A percentile compares a stretch with the other conserved stretches of the same genome.
These are phyloP conservation scores for Stachybotrys elegans DNA, from an alignment of 2,329 filamentous ascomycete genomes.

Conservation along the genomic window DNA sequence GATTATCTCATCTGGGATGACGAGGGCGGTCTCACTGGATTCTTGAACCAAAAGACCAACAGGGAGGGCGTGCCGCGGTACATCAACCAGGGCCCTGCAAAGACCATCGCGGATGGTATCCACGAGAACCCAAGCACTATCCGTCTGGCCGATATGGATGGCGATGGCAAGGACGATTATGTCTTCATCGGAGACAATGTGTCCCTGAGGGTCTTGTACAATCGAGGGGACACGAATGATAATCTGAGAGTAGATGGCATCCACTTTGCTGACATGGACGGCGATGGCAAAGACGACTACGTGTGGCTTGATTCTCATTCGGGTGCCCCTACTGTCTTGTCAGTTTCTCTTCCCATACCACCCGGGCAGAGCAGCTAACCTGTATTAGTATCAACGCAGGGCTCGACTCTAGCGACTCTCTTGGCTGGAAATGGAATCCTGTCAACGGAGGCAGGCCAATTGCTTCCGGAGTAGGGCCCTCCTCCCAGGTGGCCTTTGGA, in stretches of 20 bases:
- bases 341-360: no score
- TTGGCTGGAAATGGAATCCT: slow-evolving; percentile 6
- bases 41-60: slow-evolving; percentile 10
- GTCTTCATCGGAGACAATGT: slow-evolving; percentile 7
- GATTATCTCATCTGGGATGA: slow-evolving; percentile 14
- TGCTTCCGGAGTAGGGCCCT: slow-evolving; percentile 7
- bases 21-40: slow-evolving; percentile 10
- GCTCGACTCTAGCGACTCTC: neutral
- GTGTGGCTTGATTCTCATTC: slow-evolving; percentile 10
- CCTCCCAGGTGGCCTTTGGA: slow-evolving; percentile 7
- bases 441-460: slow-evolving; percentile 7
- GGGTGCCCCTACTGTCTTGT: slow-evolving; percentile 7
- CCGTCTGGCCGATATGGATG: slow-evolving; percentile 15
- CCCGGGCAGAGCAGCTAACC: no score
- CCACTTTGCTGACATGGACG: slow-evolving; percentile 11
- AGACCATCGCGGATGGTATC: slow-evolving; percentile 7
- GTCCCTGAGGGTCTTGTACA: slow-evolving; percentile 8
- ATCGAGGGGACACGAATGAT: slow-evolving; percentile 5
- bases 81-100: slow-evolving; percentile 11
- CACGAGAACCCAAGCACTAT: slow-evolving; percentile 8
- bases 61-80: slow-evolving; percentile 10
- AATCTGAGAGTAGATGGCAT: slow-evolving; percentile 8
- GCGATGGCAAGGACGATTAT: slow-evolving; percentile 12
- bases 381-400: neutral
- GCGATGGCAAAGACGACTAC: slow-evolving; percentile 11